Evolutionary conservation across 1,284 basidiomycete species (phyloP).

Genomic region (Malassezia slooffiae): DNA sequence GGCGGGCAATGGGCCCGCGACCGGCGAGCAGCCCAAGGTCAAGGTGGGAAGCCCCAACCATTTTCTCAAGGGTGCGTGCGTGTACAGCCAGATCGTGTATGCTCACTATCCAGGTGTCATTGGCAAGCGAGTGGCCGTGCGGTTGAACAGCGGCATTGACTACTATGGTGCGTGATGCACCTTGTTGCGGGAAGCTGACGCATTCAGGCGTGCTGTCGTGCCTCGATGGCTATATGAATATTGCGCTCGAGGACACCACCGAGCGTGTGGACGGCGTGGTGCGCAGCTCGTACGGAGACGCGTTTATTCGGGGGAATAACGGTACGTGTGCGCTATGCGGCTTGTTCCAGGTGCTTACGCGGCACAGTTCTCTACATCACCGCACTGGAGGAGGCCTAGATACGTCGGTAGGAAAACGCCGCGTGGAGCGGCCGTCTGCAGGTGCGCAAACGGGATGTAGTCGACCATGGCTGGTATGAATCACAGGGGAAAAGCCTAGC

Average conservation of each 20-base stretch:
- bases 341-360: no score
- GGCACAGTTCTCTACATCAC: slow-evolving; percentile 20
- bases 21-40: slow-evolving; percentile 2
- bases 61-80: slow-evolving; percentile 33
- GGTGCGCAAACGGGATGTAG: no score
- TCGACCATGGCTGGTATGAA: background rate
- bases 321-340: no score
- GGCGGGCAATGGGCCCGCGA: no score
- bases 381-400: slow-evolving; percentile 14
- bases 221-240: slow-evolving; percentile 89
- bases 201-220: slow-evolving; percentile 76
- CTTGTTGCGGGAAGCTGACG: background rate
- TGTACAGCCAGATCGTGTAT: slow-evolving; percentile 47
- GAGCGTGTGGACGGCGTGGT: slow-evolving; percentile 78
- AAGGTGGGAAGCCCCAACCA: slow-evolving; percentile 38
- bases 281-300: slow-evolving; percentile 82
- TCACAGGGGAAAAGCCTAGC: background rate
- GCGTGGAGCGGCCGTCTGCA: no score
- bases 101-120: slow-evolving; percentile 55
- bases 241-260: slow-evolving; percentile 89
- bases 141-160: slow-evolving; percentile 89
- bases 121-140: slow-evolving; percentile 83
- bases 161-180: slow-evolving; percentile 70
- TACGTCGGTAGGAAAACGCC: no score
- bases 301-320: slow-evolving; percentile 92